Base-by-base conservation (phyloP, 495 filamentous ascomycete genomes). In the Neurospora pannonica region DNA sequence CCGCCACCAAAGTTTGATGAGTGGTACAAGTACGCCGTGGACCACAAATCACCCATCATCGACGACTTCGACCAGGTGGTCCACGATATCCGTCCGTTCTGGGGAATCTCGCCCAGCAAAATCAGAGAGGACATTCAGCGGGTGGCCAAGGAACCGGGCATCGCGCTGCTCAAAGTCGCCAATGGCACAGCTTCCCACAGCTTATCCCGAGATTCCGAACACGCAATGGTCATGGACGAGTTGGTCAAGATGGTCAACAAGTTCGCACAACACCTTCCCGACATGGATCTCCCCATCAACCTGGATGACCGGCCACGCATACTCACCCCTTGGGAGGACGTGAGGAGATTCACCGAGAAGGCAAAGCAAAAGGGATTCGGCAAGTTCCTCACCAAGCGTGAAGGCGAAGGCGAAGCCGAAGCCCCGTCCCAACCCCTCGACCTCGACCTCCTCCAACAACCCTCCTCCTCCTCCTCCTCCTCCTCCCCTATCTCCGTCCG, bases 281-380 rank as follows among this genome's bases (percentile, higher is more conserved):
- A 93, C 71, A 93, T 97, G 92, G 91, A 93, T 74, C 82, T 97
- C 42, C 90, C 91, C 0, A 90, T 97, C 82, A 97, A 96, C 79
- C 77, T 94, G 34, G 89, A 93, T 60, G 92, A 94, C 76, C 88
- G 92, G 75, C 92, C 93, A n/a, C 86, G 92, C 17, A 87, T 95
- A 6, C 85, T 93, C 2, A 89, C 93, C 1, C 90, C 92, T 4
- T 92, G 89, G 86, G 87, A 90, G 71, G 87, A 88, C 19, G 79
- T 87, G 11, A 72, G 83, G 7, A 75, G 77, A 8, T 75, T 88
- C 28, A 84, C 77, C 60, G 78, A 80, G 21, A 77, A 77, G 28
- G 87, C 83, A 38, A 81, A 70, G 38, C 77, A 77, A 31, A 62
- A 73, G 4, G 75, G 78, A 6, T 75, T 82, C 3, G 54, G 54